These are phyloP conservation scores for Blastocystis sp. DNA, from an alignment of 352 stramenopile genomes.

Conservation along the genomic window DNA sequence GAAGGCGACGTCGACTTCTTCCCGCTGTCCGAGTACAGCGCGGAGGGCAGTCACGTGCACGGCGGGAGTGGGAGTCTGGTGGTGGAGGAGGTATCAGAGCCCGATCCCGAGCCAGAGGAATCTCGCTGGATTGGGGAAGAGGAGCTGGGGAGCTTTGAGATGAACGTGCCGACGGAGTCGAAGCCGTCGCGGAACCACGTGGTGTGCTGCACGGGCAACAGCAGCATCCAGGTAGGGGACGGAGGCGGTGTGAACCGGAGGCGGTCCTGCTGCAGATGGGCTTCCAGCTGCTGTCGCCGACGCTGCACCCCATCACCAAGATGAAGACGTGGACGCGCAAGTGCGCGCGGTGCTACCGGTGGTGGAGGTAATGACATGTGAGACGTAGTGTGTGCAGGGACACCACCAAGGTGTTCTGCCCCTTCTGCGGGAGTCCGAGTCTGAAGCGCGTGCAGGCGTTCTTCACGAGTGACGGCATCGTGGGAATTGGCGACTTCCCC, in stretches of 20 bases:
- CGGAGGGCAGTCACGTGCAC: constrained; percentile 41
- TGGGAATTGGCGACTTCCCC: constrained; percentile 51
- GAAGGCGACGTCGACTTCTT: not conserved
- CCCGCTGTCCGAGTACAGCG: not conserved
- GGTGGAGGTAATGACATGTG: not conserved
- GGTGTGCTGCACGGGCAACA: constrained; percentile 23
- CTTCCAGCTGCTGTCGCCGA: constrained; percentile 30
- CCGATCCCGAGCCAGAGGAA: not conserved
- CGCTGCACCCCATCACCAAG: constrained; percentile 39
- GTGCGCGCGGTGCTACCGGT: constrained; percentile 34
- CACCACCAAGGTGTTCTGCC: constrained; percentile 1
- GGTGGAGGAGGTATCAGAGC: constrained; percentile 15
- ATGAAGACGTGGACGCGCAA: constrained; percentile 52
- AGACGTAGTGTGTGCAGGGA: constrained; percentile 45
- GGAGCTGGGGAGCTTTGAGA: constrained; percentile 9
- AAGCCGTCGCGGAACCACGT: constrained; percentile 2
- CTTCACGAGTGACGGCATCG: constrained; percentile 23
- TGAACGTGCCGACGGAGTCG: constrained; percentile 12
- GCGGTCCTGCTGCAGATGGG: constrained; percentile 45
- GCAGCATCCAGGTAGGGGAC: constrained; percentile 1
- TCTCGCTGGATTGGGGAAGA: constrained; percentile 24
- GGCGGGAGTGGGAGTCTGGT: constrained; percentile 58
- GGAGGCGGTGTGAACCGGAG: not conserved
- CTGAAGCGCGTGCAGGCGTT: constrained; percentile 56
- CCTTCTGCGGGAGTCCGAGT: constrained; percentile 57